These are phyloP conservation scores for Ceratocystis smalleyi DNA, from an alignment of 2,329 filamentous ascomycete species.

Conservation along the genomic window DNA sequence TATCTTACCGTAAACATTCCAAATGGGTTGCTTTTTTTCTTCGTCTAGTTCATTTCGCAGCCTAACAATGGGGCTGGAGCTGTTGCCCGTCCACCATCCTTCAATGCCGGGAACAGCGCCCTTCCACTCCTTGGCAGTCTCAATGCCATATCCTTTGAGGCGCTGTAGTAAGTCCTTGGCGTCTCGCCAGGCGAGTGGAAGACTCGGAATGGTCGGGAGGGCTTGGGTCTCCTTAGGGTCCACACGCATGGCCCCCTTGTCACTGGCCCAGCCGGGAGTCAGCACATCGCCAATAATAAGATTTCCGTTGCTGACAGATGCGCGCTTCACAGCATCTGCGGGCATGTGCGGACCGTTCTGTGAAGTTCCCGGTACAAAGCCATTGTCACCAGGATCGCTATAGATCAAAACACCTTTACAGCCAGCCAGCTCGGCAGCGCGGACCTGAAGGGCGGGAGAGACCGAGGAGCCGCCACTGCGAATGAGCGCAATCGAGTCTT, in stretches of 20 bases:
- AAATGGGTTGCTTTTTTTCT: slow-evolving; percentile 65
- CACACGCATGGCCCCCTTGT: slow-evolving; percentile 48
- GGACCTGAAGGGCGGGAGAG: slow-evolving; percentile 68
- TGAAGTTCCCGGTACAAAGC: slow-evolving; percentile 58
- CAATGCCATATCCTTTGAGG: slow-evolving; percentile 58
- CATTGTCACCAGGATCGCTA: slow-evolving; percentile 75
- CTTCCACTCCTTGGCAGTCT: slow-evolving; percentile 54
- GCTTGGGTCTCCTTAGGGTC: slow-evolving; percentile 54
- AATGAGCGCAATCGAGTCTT: slow-evolving; percentile 68
- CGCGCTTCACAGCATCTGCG: slow-evolving; percentile 66
- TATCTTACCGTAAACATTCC: slow-evolving; percentile 80
- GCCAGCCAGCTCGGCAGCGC: slow-evolving; percentile 73
- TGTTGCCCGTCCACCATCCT: slow-evolving; percentile 78
- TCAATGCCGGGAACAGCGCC: slow-evolving; percentile 60
- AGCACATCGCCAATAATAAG: slow-evolving; percentile 84
- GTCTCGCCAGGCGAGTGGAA: slow-evolving; percentile 81
- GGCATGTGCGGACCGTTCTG: slow-evolving; percentile 71
- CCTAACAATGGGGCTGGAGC: slow-evolving; percentile 58
- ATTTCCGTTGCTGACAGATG: slow-evolving; percentile 62
- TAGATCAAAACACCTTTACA: slow-evolving; percentile 83
- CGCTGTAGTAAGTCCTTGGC: slow-evolving; percentile 63
- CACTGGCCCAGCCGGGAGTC: slow-evolving; percentile 72
- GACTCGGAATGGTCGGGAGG: slow-evolving; percentile 69
- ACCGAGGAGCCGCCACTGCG: slow-evolving; percentile 60
- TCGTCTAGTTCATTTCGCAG: slow-evolving; percentile 82